phyloP scores from a whole-genome alignment of 768 basidiomycete species.

The Lactarius pseudohatsudake region DNA sequence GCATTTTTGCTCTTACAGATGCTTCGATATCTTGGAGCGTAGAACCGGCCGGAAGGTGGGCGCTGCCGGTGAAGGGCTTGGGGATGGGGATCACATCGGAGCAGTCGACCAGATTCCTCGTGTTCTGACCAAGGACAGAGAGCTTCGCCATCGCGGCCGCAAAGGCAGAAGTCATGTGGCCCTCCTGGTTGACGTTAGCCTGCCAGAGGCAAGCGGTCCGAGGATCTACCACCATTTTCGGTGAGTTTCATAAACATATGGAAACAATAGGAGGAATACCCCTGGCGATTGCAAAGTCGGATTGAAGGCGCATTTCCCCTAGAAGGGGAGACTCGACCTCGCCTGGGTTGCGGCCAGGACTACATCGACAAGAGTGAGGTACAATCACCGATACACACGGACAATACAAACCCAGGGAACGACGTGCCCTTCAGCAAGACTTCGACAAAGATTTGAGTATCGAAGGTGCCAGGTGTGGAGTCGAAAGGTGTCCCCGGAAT shows the following conservation, averaged over 20 bases:
- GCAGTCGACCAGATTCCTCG: conserved; percentile 28
- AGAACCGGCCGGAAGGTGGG: conserved; percentile 20
- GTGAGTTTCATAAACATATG: not conserved
- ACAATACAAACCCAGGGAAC: conserved; percentile 34
- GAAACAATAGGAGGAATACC: not conserved
- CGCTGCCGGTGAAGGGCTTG: conserved; percentile 2
- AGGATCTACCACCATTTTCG: conserved; percentile 27
- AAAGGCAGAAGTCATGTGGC: conserved; percentile 33
- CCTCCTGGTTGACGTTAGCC: conserved; percentile 36
- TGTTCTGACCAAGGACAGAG: conserved; percentile 35
- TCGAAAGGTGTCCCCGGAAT: conserved; percentile 38
- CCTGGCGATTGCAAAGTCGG: conserved; percentile 36
- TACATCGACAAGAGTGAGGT: conserved; percentile 10
- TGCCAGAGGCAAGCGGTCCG: conserved; percentile 40
- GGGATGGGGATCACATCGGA: conserved; percentile 22
- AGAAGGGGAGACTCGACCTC: conserved; percentile 35
- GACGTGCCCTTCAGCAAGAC: conserved; percentile 32
- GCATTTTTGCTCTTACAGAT: conserved; percentile 3
- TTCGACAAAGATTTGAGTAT: conserved; percentile 40
- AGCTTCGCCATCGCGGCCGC: conserved; percentile 35
- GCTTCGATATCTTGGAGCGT: conserved; percentile 1
- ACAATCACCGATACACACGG: not conserved
- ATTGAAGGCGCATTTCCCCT: conserved; percentile 40
- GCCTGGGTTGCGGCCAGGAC: conserved; percentile 33
- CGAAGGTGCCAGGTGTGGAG: conserved; percentile 34